These are phyloP conservation scores for Erodium chrysanthum DNA, from an alignment of 441 rosid species.

Conservation along the genomic window DNA sequence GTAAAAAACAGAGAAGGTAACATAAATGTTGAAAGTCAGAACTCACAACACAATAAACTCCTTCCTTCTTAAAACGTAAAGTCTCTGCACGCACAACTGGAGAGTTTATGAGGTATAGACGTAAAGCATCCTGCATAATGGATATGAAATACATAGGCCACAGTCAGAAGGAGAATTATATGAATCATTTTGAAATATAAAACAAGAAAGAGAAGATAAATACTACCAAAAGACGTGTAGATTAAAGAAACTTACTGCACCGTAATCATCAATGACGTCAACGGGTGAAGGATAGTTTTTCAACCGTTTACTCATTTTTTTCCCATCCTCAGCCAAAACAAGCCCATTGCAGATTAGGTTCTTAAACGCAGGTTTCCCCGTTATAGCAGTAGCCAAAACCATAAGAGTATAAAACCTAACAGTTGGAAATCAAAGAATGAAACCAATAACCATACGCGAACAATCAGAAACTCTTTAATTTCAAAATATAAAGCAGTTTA, in stretches of 20 bases:
- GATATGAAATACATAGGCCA: conserved; percentile 14
- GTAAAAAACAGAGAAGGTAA: not conserved
- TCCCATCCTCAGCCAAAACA: conserved; percentile 96
- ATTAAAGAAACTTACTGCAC: conserved; percentile 60
- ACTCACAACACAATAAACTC: conserved; percentile 93
- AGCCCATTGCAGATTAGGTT: conserved; percentile 96
- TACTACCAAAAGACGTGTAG: not conserved
- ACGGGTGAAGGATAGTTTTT: conserved; percentile 83
- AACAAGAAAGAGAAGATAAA: not conserved
- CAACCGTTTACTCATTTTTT: conserved; percentile 90
- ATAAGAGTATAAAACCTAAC: conserved; percentile 92
- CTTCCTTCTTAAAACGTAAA: conserved; percentile 82
- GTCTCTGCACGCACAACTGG: conserved; percentile 97
- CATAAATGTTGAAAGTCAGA: conserved; percentile 4
- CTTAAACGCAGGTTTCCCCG: conserved; percentile 83
- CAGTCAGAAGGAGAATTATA: conserved; percentile 2
- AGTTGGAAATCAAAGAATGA: conserved; percentile 14
- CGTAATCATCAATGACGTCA: conserved; percentile 81
- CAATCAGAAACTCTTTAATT: not conserved
- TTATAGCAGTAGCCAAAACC: conserved; percentile 95
- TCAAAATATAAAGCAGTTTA: not conserved
- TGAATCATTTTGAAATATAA: not conserved
- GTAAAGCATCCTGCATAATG: conserved; percentile 67
- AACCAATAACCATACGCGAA: conserved; percentile 5
- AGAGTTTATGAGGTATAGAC: conserved; percentile 88